Base-by-base conservation (phyloP, 352 stramenopile species). In the Phytophthora pinifolia region DNA sequence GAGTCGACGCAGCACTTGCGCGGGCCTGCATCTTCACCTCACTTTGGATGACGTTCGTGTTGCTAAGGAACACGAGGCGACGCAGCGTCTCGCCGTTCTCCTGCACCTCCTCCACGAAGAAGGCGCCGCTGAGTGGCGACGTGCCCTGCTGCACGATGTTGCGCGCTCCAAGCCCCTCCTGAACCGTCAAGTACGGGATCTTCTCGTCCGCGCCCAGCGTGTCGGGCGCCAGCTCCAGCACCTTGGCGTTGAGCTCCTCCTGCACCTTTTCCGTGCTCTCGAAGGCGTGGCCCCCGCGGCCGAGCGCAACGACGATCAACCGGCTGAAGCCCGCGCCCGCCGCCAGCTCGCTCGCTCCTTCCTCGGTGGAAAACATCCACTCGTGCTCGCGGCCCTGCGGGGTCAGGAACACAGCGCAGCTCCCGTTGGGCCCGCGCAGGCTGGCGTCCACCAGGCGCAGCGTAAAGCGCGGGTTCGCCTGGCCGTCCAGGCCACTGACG, bases 331-430 rank as follows among this genome's bases (percentile, higher is more conserved):
- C 79, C 46, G 82, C 78, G 14, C 73, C 70, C 4, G 52, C 52
- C 15, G 79, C 85, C 9, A 94, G 61, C 33, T 93, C 71, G 10
- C 66, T 63, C 9, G 78, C 72, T 25, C 84, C 82, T 32, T 92
- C 74, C 41, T 89, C 76, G 2, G 74, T 86, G 17, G 76, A 68
- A 43, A 94, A 94, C 62, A 89, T 77, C 72, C 70, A 92, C 59
- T 94, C 83, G 54, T 89, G 75, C 72, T 94, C 85, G 20, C 75
- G 76, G 35, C 85, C 85, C 49, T 92, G 80, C 0, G 85, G 85
- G 36, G 92, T 84, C 9, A 94, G 62, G 36, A 92, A 89, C 36
- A 92, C 78, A 6, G 68, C 76, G 38, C 77, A 87, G 43, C 61
- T 78, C 15, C 74, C 76, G 39, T 89, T 83, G 31, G 66, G 59